Evolutionary conservation across 2,329 filamentous ascomycete genomes (phyloP).

Genomic region (Apiospora malaysiana): DNA sequence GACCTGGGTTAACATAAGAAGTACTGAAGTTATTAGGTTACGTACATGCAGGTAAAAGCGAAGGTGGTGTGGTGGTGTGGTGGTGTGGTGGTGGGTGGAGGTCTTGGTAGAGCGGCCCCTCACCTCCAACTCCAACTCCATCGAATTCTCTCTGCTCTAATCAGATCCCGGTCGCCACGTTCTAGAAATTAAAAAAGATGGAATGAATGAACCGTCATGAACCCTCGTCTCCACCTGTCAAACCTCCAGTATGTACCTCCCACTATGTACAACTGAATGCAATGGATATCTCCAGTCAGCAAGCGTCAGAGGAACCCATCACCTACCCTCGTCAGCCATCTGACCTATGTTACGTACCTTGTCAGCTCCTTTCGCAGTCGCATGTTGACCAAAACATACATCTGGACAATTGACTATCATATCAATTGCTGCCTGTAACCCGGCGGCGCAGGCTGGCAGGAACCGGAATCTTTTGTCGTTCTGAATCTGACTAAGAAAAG

Average conservation of each 20-base stretch:
- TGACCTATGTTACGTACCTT: not conserved
- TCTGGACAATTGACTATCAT: not conserved
- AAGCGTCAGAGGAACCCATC: not conserved
- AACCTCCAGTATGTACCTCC: not conserved
- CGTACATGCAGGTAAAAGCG: not conserved
- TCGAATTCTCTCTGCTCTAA: not conserved
- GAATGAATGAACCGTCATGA: not conserved
- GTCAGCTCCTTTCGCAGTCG: not conserved
- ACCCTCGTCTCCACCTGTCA: constrained; percentile 8
- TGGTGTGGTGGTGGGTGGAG: not conserved
- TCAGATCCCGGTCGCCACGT: constrained; percentile 7
- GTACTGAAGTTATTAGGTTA: too few species aligned
- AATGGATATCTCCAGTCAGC: not conserved
- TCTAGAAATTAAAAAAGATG: not conserved
- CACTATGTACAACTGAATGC: not conserved
- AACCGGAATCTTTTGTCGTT: not conserved
- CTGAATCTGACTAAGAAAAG: not conserved
- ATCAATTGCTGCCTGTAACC: too few species aligned
- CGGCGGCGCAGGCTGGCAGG: not conserved
- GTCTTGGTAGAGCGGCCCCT: not conserved
- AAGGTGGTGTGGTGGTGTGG: too few species aligned
- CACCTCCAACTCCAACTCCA: not conserved
- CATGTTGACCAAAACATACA: not conserved
- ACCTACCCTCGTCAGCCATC: not conserved
- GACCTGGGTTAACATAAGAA: too few species aligned